phyloP scores from a whole-genome alignment of 768 basidiomycete species.

The Chlorophyllum brunneum region DNA sequence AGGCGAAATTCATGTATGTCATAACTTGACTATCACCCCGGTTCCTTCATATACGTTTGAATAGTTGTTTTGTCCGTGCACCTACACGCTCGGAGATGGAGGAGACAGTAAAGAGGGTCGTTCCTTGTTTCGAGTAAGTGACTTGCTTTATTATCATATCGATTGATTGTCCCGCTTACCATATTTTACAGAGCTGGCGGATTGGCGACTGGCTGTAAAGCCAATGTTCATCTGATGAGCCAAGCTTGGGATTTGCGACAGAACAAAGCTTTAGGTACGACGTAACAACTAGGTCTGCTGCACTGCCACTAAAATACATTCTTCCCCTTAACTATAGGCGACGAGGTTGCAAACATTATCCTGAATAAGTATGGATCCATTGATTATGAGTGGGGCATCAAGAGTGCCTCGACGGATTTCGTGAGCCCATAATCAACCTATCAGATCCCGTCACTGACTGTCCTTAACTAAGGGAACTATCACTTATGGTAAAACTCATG shows the following conservation, averaged over 20 bases:
- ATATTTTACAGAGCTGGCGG: slow-evolving; percentile 54
- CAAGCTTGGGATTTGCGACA: slow-evolving; percentile 58
- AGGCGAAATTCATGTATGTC: slow-evolving; percentile 64
- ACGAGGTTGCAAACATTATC: slow-evolving; percentile 60
- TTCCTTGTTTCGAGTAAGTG: slow-evolving; percentile 69
- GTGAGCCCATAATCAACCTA: slow-evolving; percentile 38
- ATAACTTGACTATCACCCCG: not conserved
- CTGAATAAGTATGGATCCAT: slow-evolving; percentile 57
- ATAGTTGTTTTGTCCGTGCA: slow-evolving; percentile 70
- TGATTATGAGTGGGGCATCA: slow-evolving; percentile 65
- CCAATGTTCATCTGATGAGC: slow-evolving; percentile 34
- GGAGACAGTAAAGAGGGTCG: slow-evolving; percentile 54
- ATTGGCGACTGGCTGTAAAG: slow-evolving; percentile 59
- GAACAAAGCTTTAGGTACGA: slow-evolving; percentile 57
- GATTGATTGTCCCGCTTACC: no score
- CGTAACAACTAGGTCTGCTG: no score
- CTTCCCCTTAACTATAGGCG: slow-evolving; percentile 37
- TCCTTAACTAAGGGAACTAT: slow-evolving; percentile 57
- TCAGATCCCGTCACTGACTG: not conserved
- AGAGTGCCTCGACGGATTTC: slow-evolving; percentile 77
- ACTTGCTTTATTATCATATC: not conserved
- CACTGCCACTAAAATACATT: not conserved
- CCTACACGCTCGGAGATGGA: slow-evolving; percentile 61
- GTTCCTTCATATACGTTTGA: not conserved
- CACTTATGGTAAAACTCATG: slow-evolving; percentile 52